These are phyloP conservation scores for Cicer yamashitae DNA, from an alignment of 306 rosid genomes.

Conservation along the genomic window DNA sequence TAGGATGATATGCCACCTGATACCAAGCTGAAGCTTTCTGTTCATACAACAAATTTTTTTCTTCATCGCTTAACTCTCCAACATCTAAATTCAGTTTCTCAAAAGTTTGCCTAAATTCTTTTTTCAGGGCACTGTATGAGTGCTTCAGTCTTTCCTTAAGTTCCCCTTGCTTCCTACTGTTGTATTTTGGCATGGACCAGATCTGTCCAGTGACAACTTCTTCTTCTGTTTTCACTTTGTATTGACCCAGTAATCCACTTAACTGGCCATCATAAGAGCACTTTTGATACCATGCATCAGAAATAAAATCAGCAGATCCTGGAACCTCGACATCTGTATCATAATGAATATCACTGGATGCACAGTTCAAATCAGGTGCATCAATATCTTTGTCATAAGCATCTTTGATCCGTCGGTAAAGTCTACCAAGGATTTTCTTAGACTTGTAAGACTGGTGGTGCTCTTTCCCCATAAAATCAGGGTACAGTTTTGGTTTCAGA, in stretches of 20 bases:
- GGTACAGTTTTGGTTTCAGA: slow-evolving; percentile 80
- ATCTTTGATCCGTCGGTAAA: slow-evolving; percentile 69
- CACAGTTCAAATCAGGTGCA: slow-evolving; percentile 44
- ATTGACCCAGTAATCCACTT: slow-evolving; percentile 71
- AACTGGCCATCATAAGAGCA: slow-evolving; percentile 76
- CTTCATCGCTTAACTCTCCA: slow-evolving; percentile 63
- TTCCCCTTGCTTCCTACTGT: slow-evolving; percentile 84
- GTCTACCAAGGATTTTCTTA: slow-evolving; percentile 75
- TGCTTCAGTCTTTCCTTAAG: slow-evolving; percentile 93
- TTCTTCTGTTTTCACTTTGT: slow-evolving; percentile 82
- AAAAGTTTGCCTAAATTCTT: slow-evolving; percentile 75
- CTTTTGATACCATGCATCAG: slow-evolving; percentile 74
- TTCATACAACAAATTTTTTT: slow-evolving; percentile 67
- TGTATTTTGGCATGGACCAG: slow-evolving; percentile 94
- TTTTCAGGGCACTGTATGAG: slow-evolving; percentile 73
- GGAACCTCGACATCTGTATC: slow-evolving; percentile 67
- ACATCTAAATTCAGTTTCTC: slow-evolving; percentile 57
- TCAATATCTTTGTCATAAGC: slow-evolving; percentile 59
- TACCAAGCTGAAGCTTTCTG: slow-evolving; percentile 90
- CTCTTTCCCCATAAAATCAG: slow-evolving; percentile 92
- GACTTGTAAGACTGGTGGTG: slow-evolving; percentile 72
- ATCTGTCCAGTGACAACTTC: slow-evolving; percentile 86
- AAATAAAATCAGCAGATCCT: slow-evolving; percentile 64
- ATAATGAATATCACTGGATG: slow-evolving; percentile 54
- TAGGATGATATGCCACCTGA: slow-evolving; percentile 81